These are phyloP conservation scores for Microdochium bolleyi DNA, from an alignment of 2,329 filamentous ascomycete genomes.

Conservation along the genomic window DNA sequence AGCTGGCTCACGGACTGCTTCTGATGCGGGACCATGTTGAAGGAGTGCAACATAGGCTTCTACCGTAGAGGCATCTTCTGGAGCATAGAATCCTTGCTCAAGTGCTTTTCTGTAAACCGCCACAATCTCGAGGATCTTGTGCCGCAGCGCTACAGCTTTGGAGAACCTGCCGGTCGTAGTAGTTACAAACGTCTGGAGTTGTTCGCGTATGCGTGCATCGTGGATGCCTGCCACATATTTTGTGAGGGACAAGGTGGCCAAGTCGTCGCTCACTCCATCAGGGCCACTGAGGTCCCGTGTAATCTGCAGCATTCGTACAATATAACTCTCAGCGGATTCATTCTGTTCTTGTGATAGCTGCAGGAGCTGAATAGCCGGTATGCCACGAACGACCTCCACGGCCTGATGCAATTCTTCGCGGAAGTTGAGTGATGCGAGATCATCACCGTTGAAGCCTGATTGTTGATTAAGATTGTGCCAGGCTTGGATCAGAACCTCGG, in stretches of 20 bases:
- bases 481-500: conserved; percentile 19
- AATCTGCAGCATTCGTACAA: conserved; percentile 33
- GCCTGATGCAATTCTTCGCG: conserved; percentile 43
- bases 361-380: conserved; percentile 44
- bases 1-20: conserved; percentile 12
- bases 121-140: conserved; percentile 49
- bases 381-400: conserved; percentile 39
- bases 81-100: conserved; percentile 36
- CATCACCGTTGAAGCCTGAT: conserved; percentile 31
- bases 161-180: conserved; percentile 20
- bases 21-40: conserved; percentile 19
- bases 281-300: conserved; percentile 22
- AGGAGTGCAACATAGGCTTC: conserved; percentile 43
- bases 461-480: conserved; percentile 39
- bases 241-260: conserved; percentile 12
- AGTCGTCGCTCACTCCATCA: conserved; percentile 10
- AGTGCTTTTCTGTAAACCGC: conserved; percentile 47
- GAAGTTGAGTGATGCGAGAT: conserved; percentile 29
- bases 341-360: conserved; percentile 43
- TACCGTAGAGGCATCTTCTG: conserved; percentile 25
- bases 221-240: conserved; percentile 47
- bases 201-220: conserved; percentile 33
- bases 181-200: conserved; percentile 26
- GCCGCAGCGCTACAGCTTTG: conserved; percentile 34
- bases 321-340: conserved; percentile 44